Evolutionary conservation across 2,329 filamentous ascomycete genomes (phyloP).

Genomic region (Zalaria sp.): DNA sequence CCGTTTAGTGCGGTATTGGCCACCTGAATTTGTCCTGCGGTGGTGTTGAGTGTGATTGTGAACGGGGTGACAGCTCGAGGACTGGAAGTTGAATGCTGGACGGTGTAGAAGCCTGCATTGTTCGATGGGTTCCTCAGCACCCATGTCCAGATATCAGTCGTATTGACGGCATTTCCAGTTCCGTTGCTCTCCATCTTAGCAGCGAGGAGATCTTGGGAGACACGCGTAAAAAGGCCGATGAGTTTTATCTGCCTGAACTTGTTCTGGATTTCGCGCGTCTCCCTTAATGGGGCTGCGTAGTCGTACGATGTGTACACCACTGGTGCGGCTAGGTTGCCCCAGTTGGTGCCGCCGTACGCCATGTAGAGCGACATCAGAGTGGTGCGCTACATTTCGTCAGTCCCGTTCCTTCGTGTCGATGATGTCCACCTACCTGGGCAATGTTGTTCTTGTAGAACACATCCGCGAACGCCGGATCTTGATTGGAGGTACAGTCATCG

Average conservation of each 20-base stretch:
- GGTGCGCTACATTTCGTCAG: conserved; percentile 27
- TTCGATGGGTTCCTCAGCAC: conserved; percentile 47
- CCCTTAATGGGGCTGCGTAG: conserved; percentile 47
- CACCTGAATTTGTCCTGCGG: conserved; percentile 38
- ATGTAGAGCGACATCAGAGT: conserved; percentile 64
- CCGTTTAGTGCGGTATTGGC: conserved; percentile 45
- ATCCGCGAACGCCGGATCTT: conserved; percentile 47
- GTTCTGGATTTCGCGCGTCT: conserved; percentile 42
- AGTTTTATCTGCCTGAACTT: conserved; percentile 54
- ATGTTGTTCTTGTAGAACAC: conserved; percentile 51
- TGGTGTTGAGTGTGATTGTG: conserved; percentile 41
- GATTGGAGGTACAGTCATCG: conserved; percentile 37
- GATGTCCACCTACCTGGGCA: conserved; percentile 44
- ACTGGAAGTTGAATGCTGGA: conserved; percentile 39
- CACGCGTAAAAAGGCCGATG: conserved; percentile 44
- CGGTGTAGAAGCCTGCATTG: conserved; percentile 44
- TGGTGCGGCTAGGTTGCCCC: conserved; percentile 44
- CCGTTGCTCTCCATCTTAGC: conserved; percentile 37
- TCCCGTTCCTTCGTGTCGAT: conserved; percentile 35
- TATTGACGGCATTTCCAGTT: conserved; percentile 32
- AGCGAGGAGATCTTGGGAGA: conserved; percentile 41
- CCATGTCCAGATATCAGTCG: conserved; percentile 34
- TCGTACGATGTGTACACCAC: conserved; percentile 47
- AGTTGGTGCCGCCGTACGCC: conserved; percentile 54
- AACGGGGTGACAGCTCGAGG: conserved; percentile 39